phyloP scores from a whole-genome alignment of 1,284 basidiomycete genomes.

The Bjerkandera adusta region DNA sequence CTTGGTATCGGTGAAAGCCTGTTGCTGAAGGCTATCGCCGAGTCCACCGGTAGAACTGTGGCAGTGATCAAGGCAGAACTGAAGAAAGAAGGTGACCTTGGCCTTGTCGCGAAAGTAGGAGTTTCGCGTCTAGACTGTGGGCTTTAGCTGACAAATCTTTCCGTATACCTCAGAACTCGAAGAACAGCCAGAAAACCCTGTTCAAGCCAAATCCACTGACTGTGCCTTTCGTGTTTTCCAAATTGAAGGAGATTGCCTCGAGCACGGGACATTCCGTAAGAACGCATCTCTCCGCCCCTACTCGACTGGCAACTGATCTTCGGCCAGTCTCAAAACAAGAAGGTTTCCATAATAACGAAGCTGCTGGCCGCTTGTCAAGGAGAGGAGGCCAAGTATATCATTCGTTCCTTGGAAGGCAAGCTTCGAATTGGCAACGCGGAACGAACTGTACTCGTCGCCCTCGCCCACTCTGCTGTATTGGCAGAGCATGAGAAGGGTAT shows the following conservation, averaged over 20 bases:
- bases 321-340: slow-evolving; percentile 84
- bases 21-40: slow-evolving; percentile 93
- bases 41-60: slow-evolving; percentile 88
- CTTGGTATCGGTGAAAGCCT: slow-evolving; percentile 96
- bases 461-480: slow-evolving; percentile 84
- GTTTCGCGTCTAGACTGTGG: neutral
- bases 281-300: neutral
- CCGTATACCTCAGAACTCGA: slow-evolving; percentile 71
- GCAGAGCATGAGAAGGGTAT: slow-evolving; percentile 71
- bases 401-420: slow-evolving; percentile 95
- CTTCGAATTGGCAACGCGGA: slow-evolving; percentile 97
- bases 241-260: slow-evolving; percentile 84
- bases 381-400: slow-evolving; percentile 91
- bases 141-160: neutral
- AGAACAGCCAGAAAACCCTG: slow-evolving; percentile 91
- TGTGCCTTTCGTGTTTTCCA: slow-evolving; percentile 84
- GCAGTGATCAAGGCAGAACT: slow-evolving; percentile 88
- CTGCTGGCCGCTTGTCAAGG: slow-evolving; percentile 91
- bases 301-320: neutral
- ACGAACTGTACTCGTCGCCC: slow-evolving; percentile 84
- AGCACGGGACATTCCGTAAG: slow-evolving; percentile 79
- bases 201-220: slow-evolving; percentile 94
- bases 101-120: slow-evolving; percentile 89
- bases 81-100: slow-evolving; percentile 93
- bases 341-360: slow-evolving; percentile 95